A percentile compares a stretch with the other conserved stretches of the same genome.
phyloP scores from a whole-genome alignment of 371 early-diverging fungal genomes.

The Entomophthora muscae region DNA sequence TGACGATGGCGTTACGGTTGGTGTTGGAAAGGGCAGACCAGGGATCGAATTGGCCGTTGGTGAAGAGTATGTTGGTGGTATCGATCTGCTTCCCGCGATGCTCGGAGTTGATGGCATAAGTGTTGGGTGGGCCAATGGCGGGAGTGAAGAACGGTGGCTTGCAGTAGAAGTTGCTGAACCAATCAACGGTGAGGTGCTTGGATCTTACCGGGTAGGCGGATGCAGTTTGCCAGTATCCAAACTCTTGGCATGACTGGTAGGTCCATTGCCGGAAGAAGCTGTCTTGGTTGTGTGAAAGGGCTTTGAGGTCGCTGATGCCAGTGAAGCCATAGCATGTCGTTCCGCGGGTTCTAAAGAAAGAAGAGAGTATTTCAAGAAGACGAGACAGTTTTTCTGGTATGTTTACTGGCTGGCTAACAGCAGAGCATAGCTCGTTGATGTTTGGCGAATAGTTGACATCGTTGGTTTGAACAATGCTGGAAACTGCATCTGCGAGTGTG shows the following conservation, averaged over 20 bases:
- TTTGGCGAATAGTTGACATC: background rate
- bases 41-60: constrained; percentile 41
- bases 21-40: constrained; percentile 27
- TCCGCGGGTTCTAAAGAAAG: background rate
- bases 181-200: constrained; percentile 14
- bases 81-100: constrained; percentile 28
- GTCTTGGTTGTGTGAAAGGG: constrained; percentile 6
- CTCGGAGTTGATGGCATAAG: constrained; percentile 19
- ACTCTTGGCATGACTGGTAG: constrained; percentile 49
- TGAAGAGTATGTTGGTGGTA: constrained; percentile 27
- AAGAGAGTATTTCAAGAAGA: background rate
- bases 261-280: constrained; percentile 28
- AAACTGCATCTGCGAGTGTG: background rate
- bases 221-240: constrained; percentile 42
- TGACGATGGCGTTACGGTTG: constrained; percentile 12
- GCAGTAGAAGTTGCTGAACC: constrained; percentile 8
- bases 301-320: background rate
- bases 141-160: background rate
- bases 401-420: background rate
- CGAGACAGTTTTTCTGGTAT: background rate
- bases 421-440: background rate
- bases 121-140: constrained; percentile 16
- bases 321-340: background rate
- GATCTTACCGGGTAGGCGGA: constrained; percentile 14
- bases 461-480: constrained; percentile 6